phyloP scores from a whole-genome alignment of 2,329 filamentous ascomycete species.

The Helicocarpus griseus region DNA sequence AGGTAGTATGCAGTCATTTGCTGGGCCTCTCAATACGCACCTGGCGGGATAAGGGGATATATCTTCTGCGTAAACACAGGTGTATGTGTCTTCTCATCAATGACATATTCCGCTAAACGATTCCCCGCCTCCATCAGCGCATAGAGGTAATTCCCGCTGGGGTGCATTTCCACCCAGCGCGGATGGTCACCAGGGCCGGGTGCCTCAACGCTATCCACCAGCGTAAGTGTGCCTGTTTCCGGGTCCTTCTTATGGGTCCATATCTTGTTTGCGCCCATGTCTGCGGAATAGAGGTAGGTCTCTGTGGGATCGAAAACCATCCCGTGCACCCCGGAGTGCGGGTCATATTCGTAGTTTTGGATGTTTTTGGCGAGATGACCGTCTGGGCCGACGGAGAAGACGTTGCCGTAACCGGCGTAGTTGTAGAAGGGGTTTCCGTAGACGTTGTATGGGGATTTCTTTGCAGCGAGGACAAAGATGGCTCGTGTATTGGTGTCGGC shows the following conservation, averaged over 20 bases:
- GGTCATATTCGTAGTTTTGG: conserved; percentile 37
- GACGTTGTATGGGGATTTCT: conserved; percentile 67
- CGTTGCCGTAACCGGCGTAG: conserved; percentile 69
- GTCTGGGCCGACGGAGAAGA: conserved; percentile 41
- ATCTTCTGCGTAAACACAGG: conserved; percentile 69
- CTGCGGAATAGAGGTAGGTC: conserved; percentile 40
- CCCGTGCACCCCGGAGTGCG: conserved; percentile 40
- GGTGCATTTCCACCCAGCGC: conserved; percentile 79
- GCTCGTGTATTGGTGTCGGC: conserved; percentile 71
- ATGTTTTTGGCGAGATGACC: conserved; percentile 34
- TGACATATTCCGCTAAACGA: conserved; percentile 67
- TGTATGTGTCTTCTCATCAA: conserved; percentile 62
- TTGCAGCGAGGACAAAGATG: conserved; percentile 76
- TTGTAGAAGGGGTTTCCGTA: conserved; percentile 90
- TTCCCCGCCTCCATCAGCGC: conserved; percentile 87
- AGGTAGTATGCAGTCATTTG: no score
- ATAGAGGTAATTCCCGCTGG: conserved; percentile 68
- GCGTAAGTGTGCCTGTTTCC: conserved; percentile 51
- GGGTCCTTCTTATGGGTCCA: conserved; percentile 71
- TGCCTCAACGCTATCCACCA: conserved; percentile 64
- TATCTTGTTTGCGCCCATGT: conserved; percentile 43
- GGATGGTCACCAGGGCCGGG: conserved; percentile 66
- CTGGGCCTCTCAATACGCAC: no score
- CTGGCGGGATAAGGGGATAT: conserved; percentile 66
- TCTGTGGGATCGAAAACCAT: conserved; percentile 38